Conservation (phyloP, 164 flowering plant species). For the Akebia trifoliata region DNA sequence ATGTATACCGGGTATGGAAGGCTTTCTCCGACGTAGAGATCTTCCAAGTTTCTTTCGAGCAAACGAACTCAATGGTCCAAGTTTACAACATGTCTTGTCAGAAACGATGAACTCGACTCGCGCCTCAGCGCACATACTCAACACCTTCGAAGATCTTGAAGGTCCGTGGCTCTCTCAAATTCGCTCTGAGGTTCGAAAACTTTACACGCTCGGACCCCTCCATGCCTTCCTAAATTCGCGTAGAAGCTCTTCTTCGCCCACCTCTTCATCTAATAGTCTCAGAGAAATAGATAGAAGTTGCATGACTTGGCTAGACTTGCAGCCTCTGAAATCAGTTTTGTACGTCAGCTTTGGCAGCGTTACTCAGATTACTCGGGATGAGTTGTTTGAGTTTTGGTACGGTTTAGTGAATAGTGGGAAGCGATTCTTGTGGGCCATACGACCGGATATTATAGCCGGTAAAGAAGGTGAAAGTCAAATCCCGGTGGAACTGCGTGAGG, state of each 20-base stretch:
- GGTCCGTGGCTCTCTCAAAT: too few relatives aligned
- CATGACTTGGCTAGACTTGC: slow-evolving; percentile 11
- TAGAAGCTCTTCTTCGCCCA: too few relatives aligned
- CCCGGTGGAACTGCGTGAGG: slow-evolving; percentile 28
- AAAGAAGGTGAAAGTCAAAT: neutral
- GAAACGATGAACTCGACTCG: too few relatives aligned
- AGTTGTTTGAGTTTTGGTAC: neutral
- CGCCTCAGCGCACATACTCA: too few relatives aligned
- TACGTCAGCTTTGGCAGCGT: slow-evolving; percentile 13
- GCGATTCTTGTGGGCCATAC: slow-evolving; percentile 15
- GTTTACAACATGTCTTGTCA: slow-evolving; percentile 20
- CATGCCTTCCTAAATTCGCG: too few relatives aligned
- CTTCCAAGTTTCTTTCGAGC: slow-evolving; percentile 30
- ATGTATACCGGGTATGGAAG: slow-evolving; percentile 29
- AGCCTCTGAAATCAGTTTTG: slow-evolving; percentile 4
- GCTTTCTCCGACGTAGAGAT: slow-evolving; percentile 36
- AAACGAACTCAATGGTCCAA: slow-evolving; percentile 9
- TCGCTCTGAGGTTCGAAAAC: too few relatives aligned
- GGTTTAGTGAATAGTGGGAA: slow-evolving; percentile 8
- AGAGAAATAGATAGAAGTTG: slow-evolving; percentile 9
- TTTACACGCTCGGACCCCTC: too few relatives aligned
- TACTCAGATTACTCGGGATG: neutral
- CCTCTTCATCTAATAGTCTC: too few relatives aligned
- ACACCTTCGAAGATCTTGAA: too few relatives aligned
- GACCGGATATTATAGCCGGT: neutral